Evolutionary conservation across 495 filamentous ascomycete genomes (phyloP), one percentile per base, ranked within the genome.

Genomic region (Hypoxylon cercidicola): DNA sequence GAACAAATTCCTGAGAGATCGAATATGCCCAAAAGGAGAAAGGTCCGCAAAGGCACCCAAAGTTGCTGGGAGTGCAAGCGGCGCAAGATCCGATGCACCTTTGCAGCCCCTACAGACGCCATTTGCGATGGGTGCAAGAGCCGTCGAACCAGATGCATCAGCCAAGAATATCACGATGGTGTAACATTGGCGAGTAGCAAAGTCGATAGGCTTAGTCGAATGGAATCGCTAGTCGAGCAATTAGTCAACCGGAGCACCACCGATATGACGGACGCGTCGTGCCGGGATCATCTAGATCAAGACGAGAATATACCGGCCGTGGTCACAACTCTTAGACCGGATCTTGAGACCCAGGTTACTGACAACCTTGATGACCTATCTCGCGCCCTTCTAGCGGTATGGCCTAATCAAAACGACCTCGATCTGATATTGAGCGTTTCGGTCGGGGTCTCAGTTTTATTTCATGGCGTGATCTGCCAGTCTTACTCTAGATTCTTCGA

Each of bases 51-150:
- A 56, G 81, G 82, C 11, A 84, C 81, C 1, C 75, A 71, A 12
- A 82, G 79, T 54, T 85, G 81, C 60, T 83, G 80, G 80, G 81
- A 82, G 59, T 84, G 82, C 69, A 82, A 81, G 52, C 78, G 75
- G 47, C 76, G 81, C 2, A 85, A 85, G 54, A 74, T 79, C 47
- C 72, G 75, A 39, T 84, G 82, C 66, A 78, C 67, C n/a, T 81
- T 82, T 54, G 62, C 66, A 21, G 52, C 69, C 4, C 62, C 68
- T 8, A 51, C 55, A 6, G 72, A 78, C 25, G 43, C 67, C 13
- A 69, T 70, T 39, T 86, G 83, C 55, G 68, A 72, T 39, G 74
- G 75, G 15, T 85, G 83, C 56, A 55, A 62, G 23, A 69, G 78
- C 34, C 78, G 81, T 1, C 68, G 71, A 13, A 69, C 72, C 0